Base-by-base conservation (phyloP, 2,329 filamentous ascomycete species). In the Microcera coccophila region DNA sequence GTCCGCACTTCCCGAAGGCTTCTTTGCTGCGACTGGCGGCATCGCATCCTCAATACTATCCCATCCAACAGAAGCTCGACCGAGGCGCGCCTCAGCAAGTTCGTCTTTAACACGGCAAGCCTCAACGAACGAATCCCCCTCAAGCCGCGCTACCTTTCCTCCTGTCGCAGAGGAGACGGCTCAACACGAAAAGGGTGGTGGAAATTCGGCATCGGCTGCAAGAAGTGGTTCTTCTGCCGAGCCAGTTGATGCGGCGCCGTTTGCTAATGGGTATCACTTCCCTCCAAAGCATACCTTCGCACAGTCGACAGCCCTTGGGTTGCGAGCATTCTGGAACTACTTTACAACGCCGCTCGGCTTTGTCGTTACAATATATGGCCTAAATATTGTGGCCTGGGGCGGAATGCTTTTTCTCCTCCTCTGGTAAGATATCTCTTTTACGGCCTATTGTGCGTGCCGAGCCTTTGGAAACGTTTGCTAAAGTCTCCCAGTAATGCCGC, bases 321-420 rank as follows among this genome's bases (percentile, higher is more conserved):
- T 82, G 11, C 68, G 73, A 20, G 75, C 78, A 0, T 87, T 86
- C 59, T 84, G 81, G 79, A 76, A 79, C 39, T 95, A 88, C 69
- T 79, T 85, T 55, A 69, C 78, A 28, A 94, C 87, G 0, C 85
- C 85, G 0, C 65, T 86, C 41, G 88, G 89, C 3, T 89, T 93
- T 61, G 69, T 87, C 41, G 78, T 91, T 31, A 85, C 82, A 2
- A 63, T 95, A 5, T 95, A 94, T 64, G 81, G 84, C 11, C 75
- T 93, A 44, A 90, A 91, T 50, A 78, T 95, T 16, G 79, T 95
- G 9, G 90, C 86, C 1, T 95, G 89, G 89, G 89, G 89, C 39
- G 88, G 85, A 44, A 95, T 95, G 89, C 74, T 95, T 24, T 94
- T 95, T 66, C 71, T 95, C 15, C 72, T 95, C 2, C 79, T 95